Evolutionary conservation across 768 basidiomycete species (phyloP), one percentile per base, ranked within the genome.

Genomic region (Pleurotus ostreatus): DNA sequence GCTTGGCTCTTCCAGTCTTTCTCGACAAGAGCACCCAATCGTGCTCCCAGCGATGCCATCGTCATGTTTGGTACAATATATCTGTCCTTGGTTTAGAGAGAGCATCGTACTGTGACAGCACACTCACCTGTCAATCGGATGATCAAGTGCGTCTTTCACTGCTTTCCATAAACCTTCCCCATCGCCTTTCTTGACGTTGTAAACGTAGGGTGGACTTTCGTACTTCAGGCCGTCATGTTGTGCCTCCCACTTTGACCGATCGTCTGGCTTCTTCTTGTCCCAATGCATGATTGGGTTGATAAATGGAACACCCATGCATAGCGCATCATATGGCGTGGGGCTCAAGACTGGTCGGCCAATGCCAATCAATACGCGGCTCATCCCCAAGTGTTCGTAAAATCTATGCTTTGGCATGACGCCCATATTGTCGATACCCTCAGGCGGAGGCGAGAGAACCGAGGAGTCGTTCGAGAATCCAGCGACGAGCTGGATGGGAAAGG

Each of bases 271-370:
- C 8, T 62, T 46, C 5, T 30, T 26, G 41, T 70, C 59, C 67
- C 70, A 74, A 43, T 63, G 3, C 57, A 61, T 20, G 30, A 73
- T 67, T 0, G 72, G 73, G 55, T 74, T 72, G 22, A 74, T 62
- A 57, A 73, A 73, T 4, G 72, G 70, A 4, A 74, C 69, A 1
- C 70, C 73, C 18, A 66, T 60, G 54, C 73, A 74, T 4, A 74
- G 57, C 15, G 69, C 68, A 41, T 71, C 67, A 40, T 70, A 71
- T 0, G 71, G 71, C 1, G 58, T 63, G 9, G 64, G 64, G 25
- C 49, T 57, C n/a, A 59, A 49, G 26, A 15, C n/a, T 6, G 65
- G 68, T 20, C 58, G 60, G 3, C 65, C 66, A 43, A 70, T 63
- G 15, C 68, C 71, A 52, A 71, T 59, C 61, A 71, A 61, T 15